Evolutionary conservation across 2,329 filamentous ascomycete genomes (phyloP), one percentile per base, ranked within the genome.

Genomic region (Epichloe brachyelytri): DNA sequence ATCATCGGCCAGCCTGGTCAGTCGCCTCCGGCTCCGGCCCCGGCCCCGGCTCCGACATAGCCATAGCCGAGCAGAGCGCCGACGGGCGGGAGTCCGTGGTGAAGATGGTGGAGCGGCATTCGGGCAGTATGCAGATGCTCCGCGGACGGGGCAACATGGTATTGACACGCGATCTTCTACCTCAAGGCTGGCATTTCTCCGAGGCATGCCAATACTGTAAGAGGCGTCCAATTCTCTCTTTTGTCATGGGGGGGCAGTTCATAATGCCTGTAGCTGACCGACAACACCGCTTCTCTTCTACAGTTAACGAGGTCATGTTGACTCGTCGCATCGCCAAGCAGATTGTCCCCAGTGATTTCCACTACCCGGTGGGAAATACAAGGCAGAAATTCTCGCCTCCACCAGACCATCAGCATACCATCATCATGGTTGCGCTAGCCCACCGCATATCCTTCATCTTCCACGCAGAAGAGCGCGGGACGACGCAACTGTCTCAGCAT

Each of bases 131-230:
- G 19, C 30, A 37, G 33, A 20, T 36, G 19, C 7, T 30, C 7
- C 17, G 4, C 3, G 7, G 5, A 12, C 22, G 44, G 30, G 26
- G 44, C 3, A 17, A 12, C n/a, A 10, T 46, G 44, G 26, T 11
- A 4, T 19, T 46, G 30, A 37, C 44, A 1, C 44, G 30, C n/a
- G 44, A 46, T 46, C 30, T 46, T 3, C 26, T 46, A 30, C 44
- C 44, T 37, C 44, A 46, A n/a, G 44, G 44, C 15, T 46, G 44
- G 44, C 44, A 46, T 46, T 46, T 46, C 44, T 46, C 33, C 12
- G 44, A 46, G 44, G 44, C 44, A 4, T 46, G 44, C n/a, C 30
- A 46, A 37, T 46, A 46, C 44, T 46, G 44, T 46, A 43, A 43
- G 17, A 26, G 41, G 22, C 15, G 41, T 4, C 4, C n/a, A 5